phyloP scores from a whole-genome alignment of 371 early-diverging fungal species.

The Rhizopus stolonifer region DNA sequence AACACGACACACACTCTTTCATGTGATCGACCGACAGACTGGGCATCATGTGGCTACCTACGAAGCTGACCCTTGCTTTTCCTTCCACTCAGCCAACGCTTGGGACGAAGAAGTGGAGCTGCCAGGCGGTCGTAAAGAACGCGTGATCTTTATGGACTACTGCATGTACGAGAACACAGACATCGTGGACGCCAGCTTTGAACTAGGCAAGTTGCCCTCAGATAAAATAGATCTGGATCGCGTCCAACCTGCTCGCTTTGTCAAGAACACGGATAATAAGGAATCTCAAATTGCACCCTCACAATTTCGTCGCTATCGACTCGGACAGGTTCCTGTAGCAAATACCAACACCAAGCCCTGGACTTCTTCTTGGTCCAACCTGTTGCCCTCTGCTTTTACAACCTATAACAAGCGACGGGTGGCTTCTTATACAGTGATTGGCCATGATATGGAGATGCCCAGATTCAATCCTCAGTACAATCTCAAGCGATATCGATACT shows the following conservation, averaged over 20 bases:
- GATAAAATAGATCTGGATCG: conserved; percentile 24
- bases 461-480: conserved; percentile 54
- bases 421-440: conserved; percentile 43
- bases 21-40: conserved; percentile 55
- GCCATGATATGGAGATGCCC: conserved; percentile 59
- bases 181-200: conserved; percentile 51
- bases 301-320: conserved; percentile 46
- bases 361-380: conserved; percentile 12
- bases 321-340: conserved; percentile 35
- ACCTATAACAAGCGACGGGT: conserved; percentile 40
- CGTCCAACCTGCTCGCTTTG: conserved; percentile 42
- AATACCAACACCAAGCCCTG: conserved; percentile 2
- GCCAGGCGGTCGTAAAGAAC: conserved; percentile 38
- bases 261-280: conserved; percentile 38
- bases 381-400: conserved; percentile 14
- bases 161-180: conserved; percentile 52
- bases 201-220: conserved; percentile 38
- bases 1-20: conserved; percentile 49
- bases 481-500: conserved; percentile 51
- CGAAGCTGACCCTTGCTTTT: conserved; percentile 59
- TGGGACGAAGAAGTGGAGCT: conserved; percentile 51
- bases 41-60: conserved; percentile 63
- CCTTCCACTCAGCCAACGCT: conserved; percentile 63
- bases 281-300: conserved; percentile 41
- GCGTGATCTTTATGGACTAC: conserved; percentile 45